Conservation (phyloP, 495 filamentous ascomycete genomes). For the Daldinia caldariorum region DNA sequence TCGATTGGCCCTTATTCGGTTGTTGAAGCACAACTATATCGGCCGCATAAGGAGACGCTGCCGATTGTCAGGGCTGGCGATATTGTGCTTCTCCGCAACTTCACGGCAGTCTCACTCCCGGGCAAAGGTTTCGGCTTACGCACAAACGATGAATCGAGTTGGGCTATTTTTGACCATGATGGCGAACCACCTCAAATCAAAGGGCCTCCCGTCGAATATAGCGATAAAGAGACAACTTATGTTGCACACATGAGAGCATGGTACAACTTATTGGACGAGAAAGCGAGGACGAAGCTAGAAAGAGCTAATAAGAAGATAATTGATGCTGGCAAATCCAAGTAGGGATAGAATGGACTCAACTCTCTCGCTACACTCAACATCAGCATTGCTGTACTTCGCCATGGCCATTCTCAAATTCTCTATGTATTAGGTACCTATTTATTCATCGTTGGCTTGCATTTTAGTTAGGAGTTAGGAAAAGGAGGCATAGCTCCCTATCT, state of each 20-base stretch:
- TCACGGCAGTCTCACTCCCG: constrained; percentile 70
- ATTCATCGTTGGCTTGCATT: constrained; percentile 7
- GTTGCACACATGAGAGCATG: constrained; percentile 51
- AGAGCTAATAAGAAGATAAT: constrained; percentile 53
- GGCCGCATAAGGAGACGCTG: constrained; percentile 75
- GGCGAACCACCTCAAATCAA: constrained; percentile 55
- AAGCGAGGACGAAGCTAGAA: constrained; percentile 52
- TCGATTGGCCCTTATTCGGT: constrained; percentile 59
- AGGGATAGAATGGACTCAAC: constrained; percentile 10
- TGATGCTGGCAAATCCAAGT: constrained; percentile 40
- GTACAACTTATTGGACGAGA: constrained; percentile 53
- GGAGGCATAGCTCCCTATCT: not conserved
- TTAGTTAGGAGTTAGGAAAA: not conserved
- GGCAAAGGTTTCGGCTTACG: constrained; percentile 60
- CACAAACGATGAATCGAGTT: constrained; percentile 58
- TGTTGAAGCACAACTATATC: constrained; percentile 73
- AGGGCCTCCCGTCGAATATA: constrained; percentile 57
- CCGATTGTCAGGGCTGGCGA: constrained; percentile 76
- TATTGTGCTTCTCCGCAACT: constrained; percentile 77
- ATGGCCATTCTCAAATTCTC: not conserved
- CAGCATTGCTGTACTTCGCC: not conserved
- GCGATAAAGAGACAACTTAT: constrained; percentile 48
- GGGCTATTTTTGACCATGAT: constrained; percentile 69
- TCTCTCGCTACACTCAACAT: not conserved
- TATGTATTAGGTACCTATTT: not conserved